phyloP scores from a whole-genome alignment of 129 eudicot species.

The Glebionis coronaria region DNA sequence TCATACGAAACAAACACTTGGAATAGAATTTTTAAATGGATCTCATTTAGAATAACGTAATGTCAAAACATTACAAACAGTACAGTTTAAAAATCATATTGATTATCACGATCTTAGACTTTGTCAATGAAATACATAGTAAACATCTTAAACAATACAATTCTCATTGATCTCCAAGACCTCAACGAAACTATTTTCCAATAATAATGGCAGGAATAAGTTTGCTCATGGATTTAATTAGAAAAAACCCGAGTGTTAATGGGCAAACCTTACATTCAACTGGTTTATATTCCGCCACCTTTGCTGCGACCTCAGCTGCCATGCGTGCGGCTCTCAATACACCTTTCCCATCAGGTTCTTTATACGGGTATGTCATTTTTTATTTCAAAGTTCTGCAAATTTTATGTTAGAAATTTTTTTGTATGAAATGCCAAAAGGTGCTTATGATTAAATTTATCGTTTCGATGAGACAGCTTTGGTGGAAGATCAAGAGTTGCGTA shows the following conservation, averaged over 20 bases:
- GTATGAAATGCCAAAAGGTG: background rate
- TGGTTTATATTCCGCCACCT: constrained; percentile 49
- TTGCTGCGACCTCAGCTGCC: constrained; percentile 63
- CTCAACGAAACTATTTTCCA: background rate
- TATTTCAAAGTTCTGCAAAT: too few species aligned
- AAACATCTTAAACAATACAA: background rate
- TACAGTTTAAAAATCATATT: too few species aligned
- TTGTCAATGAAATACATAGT: background rate
- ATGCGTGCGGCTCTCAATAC: constrained; percentile 43
- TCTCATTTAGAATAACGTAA: too few species aligned
- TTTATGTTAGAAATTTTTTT: too few species aligned
- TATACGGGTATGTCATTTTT: constrained; percentile 42
- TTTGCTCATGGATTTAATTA: constrained; percentile 50
- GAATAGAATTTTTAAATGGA: too few species aligned
- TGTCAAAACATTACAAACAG: too few species aligned
- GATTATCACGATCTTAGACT: background rate
- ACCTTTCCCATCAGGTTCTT: constrained; percentile 60
- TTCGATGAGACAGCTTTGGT: constrained; percentile 40
- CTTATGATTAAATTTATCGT: constrained; percentile 6
- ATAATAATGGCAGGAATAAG: constrained; percentile 67
- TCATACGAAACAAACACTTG: too few species aligned
- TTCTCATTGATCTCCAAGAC: too few species aligned
- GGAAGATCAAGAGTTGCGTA: constrained; percentile 46
- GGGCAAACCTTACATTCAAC: constrained; percentile 43
- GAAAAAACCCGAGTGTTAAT: constrained; percentile 46